phyloP scores from a whole-genome alignment of 2,329 filamentous ascomycete genomes.

The Phoma herbarum region DNA sequence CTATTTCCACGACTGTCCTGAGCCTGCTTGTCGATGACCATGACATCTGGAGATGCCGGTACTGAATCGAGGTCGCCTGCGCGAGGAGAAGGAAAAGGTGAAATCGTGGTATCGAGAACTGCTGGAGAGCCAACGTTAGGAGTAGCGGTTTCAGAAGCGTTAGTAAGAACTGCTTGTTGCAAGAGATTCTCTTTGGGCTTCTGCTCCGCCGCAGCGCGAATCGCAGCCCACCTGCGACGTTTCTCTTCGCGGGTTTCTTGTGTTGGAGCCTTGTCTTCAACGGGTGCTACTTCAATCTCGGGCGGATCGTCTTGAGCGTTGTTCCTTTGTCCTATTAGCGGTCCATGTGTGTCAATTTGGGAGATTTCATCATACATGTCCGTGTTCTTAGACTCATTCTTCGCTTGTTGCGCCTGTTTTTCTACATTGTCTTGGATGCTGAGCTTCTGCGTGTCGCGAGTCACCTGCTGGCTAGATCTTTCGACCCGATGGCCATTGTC shows the following conservation, averaged over 20 bases:
- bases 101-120: slow-evolving; percentile 46
- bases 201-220: slow-evolving; percentile 50
- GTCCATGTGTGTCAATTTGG: neutral
- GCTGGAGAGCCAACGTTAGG: slow-evolving; percentile 57
- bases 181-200: slow-evolving; percentile 68
- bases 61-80: slow-evolving; percentile 49
- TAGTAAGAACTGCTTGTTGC: slow-evolving; percentile 74
- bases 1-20: slow-evolving; percentile 48
- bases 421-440: slow-evolving; percentile 9
- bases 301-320: slow-evolving; percentile 25
- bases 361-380: neutral
- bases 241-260: slow-evolving; percentile 48
- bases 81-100: slow-evolving; percentile 49
- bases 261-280: slow-evolving; percentile 38
- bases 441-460: slow-evolving; percentile 18
- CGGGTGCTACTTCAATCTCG: slow-evolving; percentile 30
- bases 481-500: slow-evolving; percentile 10
- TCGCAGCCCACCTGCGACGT: slow-evolving; percentile 45
- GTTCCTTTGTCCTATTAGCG: slow-evolving; percentile 29
- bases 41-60: slow-evolving; percentile 52
- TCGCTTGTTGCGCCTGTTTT: slow-evolving; percentile 1
- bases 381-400: neutral
- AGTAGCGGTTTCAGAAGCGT: slow-evolving; percentile 66
- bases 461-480: slow-evolving; percentile 12
- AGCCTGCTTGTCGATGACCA: slow-evolving; percentile 54